phyloP scores from a whole-genome alignment of 139 green algal species.

The Volvox reticuliferus region DNA sequence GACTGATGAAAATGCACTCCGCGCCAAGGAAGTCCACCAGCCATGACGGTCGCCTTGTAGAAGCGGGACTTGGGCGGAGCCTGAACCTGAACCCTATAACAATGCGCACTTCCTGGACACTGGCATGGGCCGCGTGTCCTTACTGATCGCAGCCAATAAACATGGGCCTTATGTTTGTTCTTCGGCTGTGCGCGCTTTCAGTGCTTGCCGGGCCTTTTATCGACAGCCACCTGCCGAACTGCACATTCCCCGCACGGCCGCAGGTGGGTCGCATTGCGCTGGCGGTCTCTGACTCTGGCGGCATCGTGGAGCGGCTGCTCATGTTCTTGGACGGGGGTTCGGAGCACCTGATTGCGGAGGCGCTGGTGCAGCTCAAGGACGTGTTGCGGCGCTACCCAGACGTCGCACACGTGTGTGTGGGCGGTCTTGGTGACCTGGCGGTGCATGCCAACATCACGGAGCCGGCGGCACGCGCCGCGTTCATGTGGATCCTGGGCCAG shows the following conservation, averaged over 20 bases:
- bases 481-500: slow-evolving; percentile 95
- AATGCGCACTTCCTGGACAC: too few relatives aligned
- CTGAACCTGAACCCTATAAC: too few relatives aligned
- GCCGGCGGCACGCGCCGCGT: slow-evolving; percentile 82
- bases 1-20: too few relatives aligned
- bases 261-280: slow-evolving; percentile 36
- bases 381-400: slow-evolving; percentile 88
- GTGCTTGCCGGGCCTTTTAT: too few relatives aligned
- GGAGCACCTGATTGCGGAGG: slow-evolving; percentile 77
- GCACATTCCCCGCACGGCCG: not conserved
- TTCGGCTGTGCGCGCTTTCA: too few relatives aligned
- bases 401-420: slow-evolving; percentile 66
- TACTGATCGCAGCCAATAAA: too few relatives aligned
- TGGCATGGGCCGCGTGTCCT: too few relatives aligned
- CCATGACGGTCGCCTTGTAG: too few relatives aligned
- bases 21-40: too few relatives aligned
- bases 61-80: too few relatives aligned
- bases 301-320: slow-evolving; percentile 94
- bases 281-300: slow-evolving; percentile 84
- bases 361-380: slow-evolving; percentile 74
- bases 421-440: not conserved
- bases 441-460: slow-evolving; percentile 64
- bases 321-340: slow-evolving; percentile 84
- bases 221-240: too few relatives aligned
- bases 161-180: too few relatives aligned